Conservation (phyloP, 352 stramenopile species). For the Vaucheria bursata region DNA sequence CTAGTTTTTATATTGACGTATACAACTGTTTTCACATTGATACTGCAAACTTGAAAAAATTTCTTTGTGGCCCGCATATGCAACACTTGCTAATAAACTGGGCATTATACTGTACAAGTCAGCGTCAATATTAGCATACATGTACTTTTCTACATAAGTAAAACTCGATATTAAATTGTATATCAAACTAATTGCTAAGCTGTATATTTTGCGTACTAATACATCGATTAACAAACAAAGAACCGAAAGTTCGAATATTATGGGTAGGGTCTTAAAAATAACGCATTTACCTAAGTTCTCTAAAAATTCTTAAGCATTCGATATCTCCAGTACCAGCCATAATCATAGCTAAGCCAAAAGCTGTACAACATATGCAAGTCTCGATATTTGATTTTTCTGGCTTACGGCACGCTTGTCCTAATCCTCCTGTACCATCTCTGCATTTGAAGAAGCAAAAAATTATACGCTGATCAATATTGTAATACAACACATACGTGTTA, state of each 20-base stretch:
- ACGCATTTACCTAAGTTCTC: slow-evolving; percentile 63
- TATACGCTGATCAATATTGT: not conserved
- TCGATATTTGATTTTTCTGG: slow-evolving; percentile 70
- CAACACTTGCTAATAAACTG: too few relatives aligned
- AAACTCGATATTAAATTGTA: too few relatives aligned
- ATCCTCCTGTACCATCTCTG: not conserved
- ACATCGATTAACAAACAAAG: not conserved
- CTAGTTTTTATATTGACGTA: too few relatives aligned
- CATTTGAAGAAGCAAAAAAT: not conserved
- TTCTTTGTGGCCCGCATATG: too few relatives aligned
- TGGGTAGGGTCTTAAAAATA: too few relatives aligned
- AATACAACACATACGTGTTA: too few relatives aligned
- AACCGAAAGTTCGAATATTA: not conserved
- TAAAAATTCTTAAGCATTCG: slow-evolving; percentile 79
- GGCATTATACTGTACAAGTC: not conserved
- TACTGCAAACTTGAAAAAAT: too few relatives aligned
- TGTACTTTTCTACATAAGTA: not conserved
- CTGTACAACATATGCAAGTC: slow-evolving; percentile 77
- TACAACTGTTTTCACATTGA: too few relatives aligned
- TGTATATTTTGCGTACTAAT: not conserved
- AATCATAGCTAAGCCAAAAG: slow-evolving; percentile 82
- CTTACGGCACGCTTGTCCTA: slow-evolving; percentile 35
- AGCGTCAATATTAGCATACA: not conserved
- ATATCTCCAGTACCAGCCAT: slow-evolving; percentile 89
- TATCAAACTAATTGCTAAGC: too few relatives aligned